Percentiles rank a stretch among this genome's conserved stretches.
Evolutionary conservation across 148 eudicot genomes (phyloP).

Genomic region (Polygonum maritimum): DNA sequence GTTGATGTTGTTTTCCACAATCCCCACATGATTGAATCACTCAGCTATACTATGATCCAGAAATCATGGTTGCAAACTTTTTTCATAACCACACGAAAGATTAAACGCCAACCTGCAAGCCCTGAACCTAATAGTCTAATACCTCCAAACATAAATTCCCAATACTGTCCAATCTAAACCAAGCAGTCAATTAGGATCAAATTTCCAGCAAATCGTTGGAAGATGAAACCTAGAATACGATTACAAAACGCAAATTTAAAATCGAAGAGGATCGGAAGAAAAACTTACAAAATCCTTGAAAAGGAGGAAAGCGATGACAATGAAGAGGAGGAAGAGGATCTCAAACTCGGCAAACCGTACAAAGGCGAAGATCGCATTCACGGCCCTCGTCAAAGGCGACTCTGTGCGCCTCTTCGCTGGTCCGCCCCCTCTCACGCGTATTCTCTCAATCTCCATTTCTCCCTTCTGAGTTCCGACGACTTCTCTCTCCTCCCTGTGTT

Average conservation of each 20-base stretch:
- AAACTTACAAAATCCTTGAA: slow-evolving; percentile 79
- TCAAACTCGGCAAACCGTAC: slow-evolving; percentile 80
- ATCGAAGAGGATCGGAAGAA: not conserved
- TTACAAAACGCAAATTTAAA: not conserved
- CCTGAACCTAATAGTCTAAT: not conserved
- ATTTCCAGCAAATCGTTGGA: not conserved
- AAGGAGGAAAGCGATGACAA: slow-evolving; percentile 59
- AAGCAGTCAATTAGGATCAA: not conserved
- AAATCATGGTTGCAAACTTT: not conserved
- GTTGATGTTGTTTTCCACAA: not conserved
- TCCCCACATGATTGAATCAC: not conserved
- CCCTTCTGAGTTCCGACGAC: not conserved
- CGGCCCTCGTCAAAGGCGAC: slow-evolving; percentile 43
- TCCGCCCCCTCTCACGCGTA: slow-evolving; percentile 9
- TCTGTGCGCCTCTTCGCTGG: slow-evolving; percentile 8
- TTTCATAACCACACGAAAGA: not conserved
- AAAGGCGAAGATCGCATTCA: slow-evolving; percentile 43
- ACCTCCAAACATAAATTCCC: not conserved
- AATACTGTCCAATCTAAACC: not conserved
- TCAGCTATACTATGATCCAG: no score
- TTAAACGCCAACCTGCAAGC: not conserved
- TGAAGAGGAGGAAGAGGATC: slow-evolving; percentile 83
- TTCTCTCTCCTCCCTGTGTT: not conserved
- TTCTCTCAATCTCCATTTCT: slow-evolving; percentile 6
- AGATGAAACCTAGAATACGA: not conserved